These are phyloP conservation scores for Pseudogymnoascus sp. DNA, from an alignment of 2,329 filamentous ascomycete species.

Conservation along the genomic window DNA sequence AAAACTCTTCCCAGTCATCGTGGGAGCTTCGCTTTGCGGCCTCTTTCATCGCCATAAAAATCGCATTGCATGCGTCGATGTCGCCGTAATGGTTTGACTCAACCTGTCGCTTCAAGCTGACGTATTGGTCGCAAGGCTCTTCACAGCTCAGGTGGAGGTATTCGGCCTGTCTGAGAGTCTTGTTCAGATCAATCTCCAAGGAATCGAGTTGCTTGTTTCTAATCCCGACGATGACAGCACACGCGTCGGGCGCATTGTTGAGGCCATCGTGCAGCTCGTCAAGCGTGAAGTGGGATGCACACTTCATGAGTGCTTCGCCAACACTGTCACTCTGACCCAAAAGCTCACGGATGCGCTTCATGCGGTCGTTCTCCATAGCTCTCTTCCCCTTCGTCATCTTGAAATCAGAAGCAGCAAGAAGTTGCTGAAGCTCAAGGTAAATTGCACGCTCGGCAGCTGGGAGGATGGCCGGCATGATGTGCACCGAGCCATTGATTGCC, in stretches of 20 bases:
- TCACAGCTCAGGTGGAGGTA: slow-evolving; percentile 27
- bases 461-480: slow-evolving; percentile 36
- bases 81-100: slow-evolving; percentile 9
- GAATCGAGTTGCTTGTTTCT: slow-evolving; percentile 22
- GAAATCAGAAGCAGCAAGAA: slow-evolving; percentile 44
- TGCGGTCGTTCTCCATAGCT: slow-evolving; percentile 30
- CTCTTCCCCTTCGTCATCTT: slow-evolving; percentile 28
- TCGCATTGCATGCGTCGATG: background rate
- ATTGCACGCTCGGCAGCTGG: slow-evolving; percentile 41
- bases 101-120: slow-evolving; percentile 19
- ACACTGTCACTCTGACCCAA: slow-evolving; percentile 37
- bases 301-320: slow-evolving; percentile 46
- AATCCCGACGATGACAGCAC: slow-evolving; percentile 27
- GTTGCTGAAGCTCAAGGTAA: slow-evolving; percentile 48
- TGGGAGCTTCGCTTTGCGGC: slow-evolving; percentile 17
- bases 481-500: slow-evolving; percentile 37
- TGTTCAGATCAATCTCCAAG: slow-evolving; percentile 21
- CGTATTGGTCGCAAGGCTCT: slow-evolving; percentile 21
- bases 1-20: slow-evolving; percentile 29
- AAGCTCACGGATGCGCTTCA: slow-evolving; percentile 36
- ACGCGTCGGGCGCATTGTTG: slow-evolving; percentile 27
- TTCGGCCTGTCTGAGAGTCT: slow-evolving; percentile 22
- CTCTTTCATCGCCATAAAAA: background rate
- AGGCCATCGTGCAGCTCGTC: slow-evolving; percentile 24
- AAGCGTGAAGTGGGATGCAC: slow-evolving; percentile 32